Conservation (phyloP, 148 eudicot genomes). For the Rhododendron williamsianum region DNA sequence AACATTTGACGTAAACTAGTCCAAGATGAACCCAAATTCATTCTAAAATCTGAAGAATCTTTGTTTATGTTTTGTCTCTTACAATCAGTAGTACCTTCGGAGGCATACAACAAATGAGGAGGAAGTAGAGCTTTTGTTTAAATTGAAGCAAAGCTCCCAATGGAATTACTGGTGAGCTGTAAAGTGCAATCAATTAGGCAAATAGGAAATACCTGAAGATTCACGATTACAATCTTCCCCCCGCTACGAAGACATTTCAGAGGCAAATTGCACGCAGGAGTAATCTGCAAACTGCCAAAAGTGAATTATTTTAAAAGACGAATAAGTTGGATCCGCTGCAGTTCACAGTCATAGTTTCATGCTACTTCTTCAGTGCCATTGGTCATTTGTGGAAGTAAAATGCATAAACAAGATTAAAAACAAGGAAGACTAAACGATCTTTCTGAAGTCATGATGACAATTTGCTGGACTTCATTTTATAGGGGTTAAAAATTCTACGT, state of each 20-base stretch:
- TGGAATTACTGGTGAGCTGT: not conserved
- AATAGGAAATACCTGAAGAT: slow-evolving; percentile 74
- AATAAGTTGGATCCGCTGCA: not conserved
- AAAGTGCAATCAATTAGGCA: not conserved
- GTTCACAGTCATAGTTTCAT: not conserved
- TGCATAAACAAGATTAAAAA: not conserved
- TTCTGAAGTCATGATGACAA: not conserved
- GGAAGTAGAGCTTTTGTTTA: not conserved
- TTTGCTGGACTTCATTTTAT: not conserved
- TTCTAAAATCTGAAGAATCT: not conserved
- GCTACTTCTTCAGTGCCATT: not conserved
- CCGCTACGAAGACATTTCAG: slow-evolving; percentile 77
- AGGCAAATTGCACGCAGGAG: slow-evolving; percentile 96
- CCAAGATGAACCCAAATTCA: not conserved
- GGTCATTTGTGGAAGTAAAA: not conserved
- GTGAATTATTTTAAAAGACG: not conserved
- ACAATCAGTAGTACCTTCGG: not conserved
- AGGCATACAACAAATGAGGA: not conserved
- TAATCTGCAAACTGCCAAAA: slow-evolving; percentile 90
- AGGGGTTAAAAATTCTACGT: not conserved
- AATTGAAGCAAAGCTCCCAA: not conserved
- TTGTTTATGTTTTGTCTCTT: not conserved
- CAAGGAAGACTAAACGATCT: not conserved
- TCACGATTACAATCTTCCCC: slow-evolving; percentile 87
- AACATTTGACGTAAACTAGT: not conserved